These are phyloP conservation scores for Spathaspora arborariae DNA, from an alignment of 805 yeast species.

Conservation along the genomic window DNA sequence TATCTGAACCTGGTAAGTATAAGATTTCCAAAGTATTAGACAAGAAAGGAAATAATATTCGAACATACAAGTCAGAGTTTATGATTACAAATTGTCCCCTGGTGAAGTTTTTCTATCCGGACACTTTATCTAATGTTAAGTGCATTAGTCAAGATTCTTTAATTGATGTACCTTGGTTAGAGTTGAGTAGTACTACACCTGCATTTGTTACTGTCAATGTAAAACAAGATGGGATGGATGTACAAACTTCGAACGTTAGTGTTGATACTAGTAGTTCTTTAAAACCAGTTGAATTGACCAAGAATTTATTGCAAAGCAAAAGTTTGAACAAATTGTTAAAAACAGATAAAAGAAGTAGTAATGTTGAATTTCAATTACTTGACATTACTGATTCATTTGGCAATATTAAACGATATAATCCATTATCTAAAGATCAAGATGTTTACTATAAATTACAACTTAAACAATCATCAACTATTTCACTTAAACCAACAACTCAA, in stretches of 20 bases:
- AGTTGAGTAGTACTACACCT: slow-evolving; percentile 77
- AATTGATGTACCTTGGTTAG: slow-evolving; percentile 48
- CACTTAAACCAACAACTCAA: slow-evolving; percentile 15
- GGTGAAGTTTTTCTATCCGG: slow-evolving; percentile 48
- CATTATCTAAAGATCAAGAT: slow-evolving; percentile 33
- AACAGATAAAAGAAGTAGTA: slow-evolving; percentile 3
- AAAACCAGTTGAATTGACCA: slow-evolving; percentile 17
- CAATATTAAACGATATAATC: slow-evolving; percentile 30
- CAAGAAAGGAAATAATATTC: slow-evolving; percentile 52
- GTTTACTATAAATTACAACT: slow-evolving; percentile 27
- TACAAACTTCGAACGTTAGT: not conserved
- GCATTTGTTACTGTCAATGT: slow-evolving; percentile 23
- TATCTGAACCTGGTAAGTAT: slow-evolving; percentile 73
- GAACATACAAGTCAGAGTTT: slow-evolving; percentile 58
- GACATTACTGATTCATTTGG: slow-evolving; percentile 33
- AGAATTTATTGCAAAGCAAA: slow-evolving; percentile 36
- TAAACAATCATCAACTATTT: slow-evolving; percentile 21
- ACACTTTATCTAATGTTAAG: slow-evolving; percentile 35
- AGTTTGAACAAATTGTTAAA: slow-evolving; percentile 20
- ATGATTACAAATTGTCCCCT: slow-evolving; percentile 75
- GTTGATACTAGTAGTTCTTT: slow-evolving; percentile 12
- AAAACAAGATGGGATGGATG: slow-evolving; percentile 20
- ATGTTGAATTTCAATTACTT: slow-evolving; percentile 31
- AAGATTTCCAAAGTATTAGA: slow-evolving; percentile 67
- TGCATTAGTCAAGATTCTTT: slow-evolving; percentile 47